Conservation (phyloP, 1,284 basidiomycete genomes). For the Athelia sp. region DNA sequence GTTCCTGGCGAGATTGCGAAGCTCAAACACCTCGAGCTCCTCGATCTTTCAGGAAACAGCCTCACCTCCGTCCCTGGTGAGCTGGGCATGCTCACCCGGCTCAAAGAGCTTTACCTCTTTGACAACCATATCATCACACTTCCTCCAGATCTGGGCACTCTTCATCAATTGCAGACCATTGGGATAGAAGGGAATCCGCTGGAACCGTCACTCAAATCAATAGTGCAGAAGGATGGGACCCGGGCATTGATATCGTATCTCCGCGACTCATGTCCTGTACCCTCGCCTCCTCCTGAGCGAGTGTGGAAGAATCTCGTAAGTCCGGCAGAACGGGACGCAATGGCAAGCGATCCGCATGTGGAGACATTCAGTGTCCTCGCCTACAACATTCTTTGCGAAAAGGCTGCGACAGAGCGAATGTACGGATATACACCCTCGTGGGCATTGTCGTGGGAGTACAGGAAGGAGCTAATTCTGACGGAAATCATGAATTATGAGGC, state of each 20-base stretch:
- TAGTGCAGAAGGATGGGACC: slow-evolving; percentile 94
- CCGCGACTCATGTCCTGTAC: slow-evolving; percentile 83
- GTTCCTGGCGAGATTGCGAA: slow-evolving; percentile 84
- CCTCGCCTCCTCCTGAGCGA: slow-evolving; percentile 80
- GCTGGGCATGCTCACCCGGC: slow-evolving; percentile 84
- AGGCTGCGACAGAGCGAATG: slow-evolving; percentile 83
- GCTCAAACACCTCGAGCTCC: slow-evolving; percentile 82
- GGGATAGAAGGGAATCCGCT: slow-evolving; percentile 97
- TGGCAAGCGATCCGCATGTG: slow-evolving; percentile 48
- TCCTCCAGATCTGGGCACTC: slow-evolving; percentile 83
- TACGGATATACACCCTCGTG: slow-evolving; percentile 98
- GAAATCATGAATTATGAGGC: slow-evolving; percentile 83
- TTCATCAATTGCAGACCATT: slow-evolving; percentile 91
- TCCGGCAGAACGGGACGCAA: slow-evolving; percentile 59
- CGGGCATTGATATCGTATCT: slow-evolving; percentile 83
- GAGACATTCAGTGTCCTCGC: slow-evolving; percentile 81
- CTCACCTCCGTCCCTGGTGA: slow-evolving; percentile 80
- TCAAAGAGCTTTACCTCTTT: slow-evolving; percentile 93
- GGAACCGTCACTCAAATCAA: slow-evolving; percentile 68
- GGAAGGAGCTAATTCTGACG: slow-evolving; percentile 86
- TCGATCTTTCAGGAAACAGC: slow-evolving; percentile 92
- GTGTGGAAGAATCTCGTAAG: slow-evolving; percentile 77
- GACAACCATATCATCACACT: slow-evolving; percentile 89
- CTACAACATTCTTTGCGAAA: slow-evolving; percentile 96
- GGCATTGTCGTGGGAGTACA: slow-evolving; percentile 94